phyloP scores from a whole-genome alignment of 2,329 filamentous ascomycete genomes.

The Penicillium sclerotigenum region DNA sequence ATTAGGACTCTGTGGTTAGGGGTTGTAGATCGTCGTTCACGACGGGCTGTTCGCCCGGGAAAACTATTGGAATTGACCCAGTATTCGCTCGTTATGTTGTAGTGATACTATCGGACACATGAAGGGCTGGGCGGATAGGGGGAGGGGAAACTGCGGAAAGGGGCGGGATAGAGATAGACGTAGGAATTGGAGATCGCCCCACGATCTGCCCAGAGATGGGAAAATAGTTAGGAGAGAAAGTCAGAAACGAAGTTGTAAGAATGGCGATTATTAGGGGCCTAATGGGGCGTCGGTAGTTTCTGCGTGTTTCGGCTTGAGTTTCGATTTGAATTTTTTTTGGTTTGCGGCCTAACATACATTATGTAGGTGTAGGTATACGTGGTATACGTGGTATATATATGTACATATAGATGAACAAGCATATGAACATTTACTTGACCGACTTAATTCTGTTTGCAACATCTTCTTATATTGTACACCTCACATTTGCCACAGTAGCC shows the following conservation, averaged over 20 bases:
- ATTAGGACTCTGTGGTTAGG: background rate
- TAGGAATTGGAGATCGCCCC: conserved; percentile 27
- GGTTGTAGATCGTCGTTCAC: conserved; percentile 14
- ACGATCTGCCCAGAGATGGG: conserved; percentile 20
- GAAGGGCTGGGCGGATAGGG: conserved; percentile 31
- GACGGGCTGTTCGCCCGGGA: conserved; percentile 23
- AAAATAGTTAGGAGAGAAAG: conserved; percentile 7
- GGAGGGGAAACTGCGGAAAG: background rate
- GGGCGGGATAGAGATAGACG: conserved; percentile 5
- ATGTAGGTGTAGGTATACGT: background rate
- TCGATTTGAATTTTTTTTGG: background rate
- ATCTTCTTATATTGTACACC: background rate
- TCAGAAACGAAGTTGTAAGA: background rate
- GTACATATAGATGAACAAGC: too few species aligned
- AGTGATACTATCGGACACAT: conserved; percentile 32
- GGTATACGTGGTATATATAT: too few species aligned
- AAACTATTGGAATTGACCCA: conserved; percentile 24
- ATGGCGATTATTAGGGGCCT: conserved; percentile 1
- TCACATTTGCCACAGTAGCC: conserved; percentile 1
- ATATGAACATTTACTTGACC: background rate
- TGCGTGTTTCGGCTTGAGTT: conserved; percentile 4
- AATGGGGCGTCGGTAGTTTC: conserved; percentile 6
- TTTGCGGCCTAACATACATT: conserved; percentile 1
- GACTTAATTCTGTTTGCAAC: background rate
- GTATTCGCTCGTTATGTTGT: conserved; percentile 21